Percentiles rank a stretch among this genome's conserved stretches.
Conservation (phyloP, 2,329 filamentous ascomycete genomes). For the Cladophialophora immunda region DNA sequence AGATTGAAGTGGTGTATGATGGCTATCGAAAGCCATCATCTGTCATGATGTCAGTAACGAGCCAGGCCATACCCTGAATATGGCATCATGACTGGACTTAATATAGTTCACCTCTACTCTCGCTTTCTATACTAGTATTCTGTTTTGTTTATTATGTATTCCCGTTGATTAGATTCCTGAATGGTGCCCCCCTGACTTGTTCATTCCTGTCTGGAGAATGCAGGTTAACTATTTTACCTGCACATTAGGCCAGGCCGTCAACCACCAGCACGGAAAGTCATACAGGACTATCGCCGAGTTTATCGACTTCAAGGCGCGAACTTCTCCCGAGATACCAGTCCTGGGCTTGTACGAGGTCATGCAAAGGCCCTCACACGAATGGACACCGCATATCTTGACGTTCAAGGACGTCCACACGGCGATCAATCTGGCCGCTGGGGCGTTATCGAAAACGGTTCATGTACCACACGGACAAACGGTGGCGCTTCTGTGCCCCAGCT, state of each 20-base stretch:
- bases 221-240: constrained; percentile 66
- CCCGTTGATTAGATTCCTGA: too few relatives aligned
- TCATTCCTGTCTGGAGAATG: constrained; percentile 13
- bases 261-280: constrained; percentile 45
- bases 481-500: constrained; percentile 66
- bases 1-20: too few relatives aligned
- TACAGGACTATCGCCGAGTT: constrained; percentile 59
- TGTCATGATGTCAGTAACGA: constrained; percentile 17
- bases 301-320: constrained; percentile 57
- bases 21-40: too few relatives aligned
- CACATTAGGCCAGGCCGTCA: constrained; percentile 65
- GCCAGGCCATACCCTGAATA: too few relatives aligned
- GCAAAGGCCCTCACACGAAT: neutral
- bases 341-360: constrained; percentile 55
- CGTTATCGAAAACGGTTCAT: constrained; percentile 25
- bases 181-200: neutral
- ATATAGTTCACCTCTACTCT: too few relatives aligned
- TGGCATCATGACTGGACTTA: too few relatives aligned
- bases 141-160: too few relatives aligned
- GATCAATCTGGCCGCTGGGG: constrained; percentile 28
- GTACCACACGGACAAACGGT: constrained; percentile 47
- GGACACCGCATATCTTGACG: constrained; percentile 26
- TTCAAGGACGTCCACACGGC: constrained; percentile 28
- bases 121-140: too few relatives aligned
- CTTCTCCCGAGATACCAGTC: constrained; percentile 53